Base-by-base conservation (phyloP, 352 stramenopile genomes). In the Phytophthora vignae region DNA sequence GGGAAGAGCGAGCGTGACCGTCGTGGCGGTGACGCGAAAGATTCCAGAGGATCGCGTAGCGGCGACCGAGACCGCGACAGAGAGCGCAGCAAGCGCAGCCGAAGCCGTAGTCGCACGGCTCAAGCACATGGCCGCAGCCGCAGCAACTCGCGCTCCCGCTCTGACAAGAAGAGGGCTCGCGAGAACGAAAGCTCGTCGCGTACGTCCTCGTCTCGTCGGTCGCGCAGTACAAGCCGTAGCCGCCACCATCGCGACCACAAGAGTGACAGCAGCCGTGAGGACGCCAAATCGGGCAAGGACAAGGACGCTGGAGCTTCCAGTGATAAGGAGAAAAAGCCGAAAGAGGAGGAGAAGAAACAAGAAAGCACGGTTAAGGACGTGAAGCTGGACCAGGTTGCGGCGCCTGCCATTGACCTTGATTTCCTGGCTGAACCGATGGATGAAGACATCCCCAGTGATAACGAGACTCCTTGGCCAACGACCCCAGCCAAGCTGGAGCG, bases 381-480 rank as follows among this genome's bases (percentile, higher is more conserved):
- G 12, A 92, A 94, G 70, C 63, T 90, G 49, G 84, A 95, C 50
- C 79, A 93, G 48, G 79, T 96, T 19, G 86, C 87, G 25, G 89
- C 89, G 21, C 89, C 89, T 57, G 89, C 89, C 3, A 96, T 96
- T 69, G 89, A 96, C 62, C 78, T 96, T 62, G 89, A 93, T 68
- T 96, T 96, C 64, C 64, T 96, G 58, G 70, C 76, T 27, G 76
- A 78, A 57, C 73, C 73, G 9, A 63, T 77, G 59, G 82, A 94
- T 40, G 85, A 93, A 22, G 76, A 77, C 12, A 63, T 81, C 31
- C 49, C 55, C 0, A 90, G 79, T 65, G 83, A 85, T 11, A 86
- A 74, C 46, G 84, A 76, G 25, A 64, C 67, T 10, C n/a, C 68
- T 19, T 17, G 57, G 9, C n/a, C 68, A 33, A 44, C 64, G 14